Conservation (phyloP, 169 alveolate genomes). For the Plasmodium coatneyi region DNA sequence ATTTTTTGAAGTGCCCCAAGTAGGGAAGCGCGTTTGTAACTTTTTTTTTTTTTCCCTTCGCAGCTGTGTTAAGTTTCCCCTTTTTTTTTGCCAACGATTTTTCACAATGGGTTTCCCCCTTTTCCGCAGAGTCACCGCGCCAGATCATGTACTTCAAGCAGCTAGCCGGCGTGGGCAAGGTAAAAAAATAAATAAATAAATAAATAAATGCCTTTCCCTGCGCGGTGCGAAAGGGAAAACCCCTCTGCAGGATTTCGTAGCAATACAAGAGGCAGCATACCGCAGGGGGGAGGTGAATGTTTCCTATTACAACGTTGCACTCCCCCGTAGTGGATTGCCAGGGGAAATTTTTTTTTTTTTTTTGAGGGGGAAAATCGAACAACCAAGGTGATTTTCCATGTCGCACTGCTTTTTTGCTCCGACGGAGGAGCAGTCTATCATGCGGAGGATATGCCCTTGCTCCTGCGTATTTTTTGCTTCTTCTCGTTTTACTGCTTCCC, state of each 20-base stretch:
- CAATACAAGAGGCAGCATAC: background rate
- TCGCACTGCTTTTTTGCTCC: background rate
- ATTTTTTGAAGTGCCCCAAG: background rate
- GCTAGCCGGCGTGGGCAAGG: background rate
- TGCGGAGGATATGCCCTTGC: background rate
- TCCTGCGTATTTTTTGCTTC: background rate
- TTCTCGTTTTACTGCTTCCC: background rate
- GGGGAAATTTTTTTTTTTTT: too few species aligned
- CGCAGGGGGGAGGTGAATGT: background rate
- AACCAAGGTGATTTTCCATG: background rate
- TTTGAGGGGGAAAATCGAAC: background rate
- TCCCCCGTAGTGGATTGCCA: too few species aligned
- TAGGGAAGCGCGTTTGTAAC: background rate
- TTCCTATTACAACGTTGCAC: background rate
- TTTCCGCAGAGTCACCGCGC: background rate
- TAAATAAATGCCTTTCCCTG: background rate
- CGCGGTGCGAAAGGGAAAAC: background rate
- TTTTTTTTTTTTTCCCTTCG: background rate
- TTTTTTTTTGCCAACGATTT: background rate
- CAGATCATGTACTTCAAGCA: background rate
- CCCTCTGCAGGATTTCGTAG: background rate
- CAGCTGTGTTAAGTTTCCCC: background rate
- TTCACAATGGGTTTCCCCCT: background rate
- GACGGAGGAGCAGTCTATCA: background rate
- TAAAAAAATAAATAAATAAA: too few species aligned